Conservation (phyloP, 2,329 filamentous ascomycete genomes). For the Blumeriella jaapii region DNA sequence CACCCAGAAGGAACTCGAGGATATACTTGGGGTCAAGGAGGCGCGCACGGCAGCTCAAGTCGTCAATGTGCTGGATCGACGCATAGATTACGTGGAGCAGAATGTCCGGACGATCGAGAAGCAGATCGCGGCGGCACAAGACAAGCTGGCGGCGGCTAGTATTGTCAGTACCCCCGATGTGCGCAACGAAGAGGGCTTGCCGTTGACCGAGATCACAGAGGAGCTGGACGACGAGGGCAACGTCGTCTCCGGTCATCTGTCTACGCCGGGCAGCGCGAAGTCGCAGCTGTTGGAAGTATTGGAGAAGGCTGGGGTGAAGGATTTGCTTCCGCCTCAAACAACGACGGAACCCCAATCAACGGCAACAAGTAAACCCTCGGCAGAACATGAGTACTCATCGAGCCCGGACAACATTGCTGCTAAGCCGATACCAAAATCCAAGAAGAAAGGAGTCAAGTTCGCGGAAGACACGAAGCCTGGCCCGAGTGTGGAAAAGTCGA, state of each 20-base stretch:
- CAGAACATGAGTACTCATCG: background rate
- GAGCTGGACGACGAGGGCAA: constrained; percentile 86
- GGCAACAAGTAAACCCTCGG: background rate
- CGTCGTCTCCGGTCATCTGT: constrained; percentile 56
- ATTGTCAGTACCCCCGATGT: constrained; percentile 48
- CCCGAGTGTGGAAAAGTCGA: constrained; percentile 19
- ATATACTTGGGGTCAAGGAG: constrained; percentile 31
- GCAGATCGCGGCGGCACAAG: constrained; percentile 52
- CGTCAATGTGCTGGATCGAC: constrained; percentile 53
- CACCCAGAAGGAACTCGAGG: constrained; percentile 44
- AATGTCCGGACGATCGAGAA: constrained; percentile 68
- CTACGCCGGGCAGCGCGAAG: constrained; percentile 55
- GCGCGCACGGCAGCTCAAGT: constrained; percentile 50
- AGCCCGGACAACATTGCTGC: background rate
- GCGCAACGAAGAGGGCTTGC: constrained; percentile 56
- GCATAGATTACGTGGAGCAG: constrained; percentile 80
- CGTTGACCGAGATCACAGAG: constrained; percentile 84
- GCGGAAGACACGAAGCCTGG: constrained; percentile 44
- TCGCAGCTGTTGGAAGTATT: constrained; percentile 60
- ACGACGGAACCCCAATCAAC: constrained; percentile 6
- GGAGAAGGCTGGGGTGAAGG: constrained; percentile 61
- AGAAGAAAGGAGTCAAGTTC: constrained; percentile 53
- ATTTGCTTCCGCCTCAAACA: constrained; percentile 27
- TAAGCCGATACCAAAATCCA: constrained; percentile 8
- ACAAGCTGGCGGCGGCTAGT: constrained; percentile 54